A percentile compares a stretch with the other conserved stretches of the same genome.
Conservation (phyloP, 2,329 filamentous ascomycete species). For the Clonostachys chloroleuca region DNA sequence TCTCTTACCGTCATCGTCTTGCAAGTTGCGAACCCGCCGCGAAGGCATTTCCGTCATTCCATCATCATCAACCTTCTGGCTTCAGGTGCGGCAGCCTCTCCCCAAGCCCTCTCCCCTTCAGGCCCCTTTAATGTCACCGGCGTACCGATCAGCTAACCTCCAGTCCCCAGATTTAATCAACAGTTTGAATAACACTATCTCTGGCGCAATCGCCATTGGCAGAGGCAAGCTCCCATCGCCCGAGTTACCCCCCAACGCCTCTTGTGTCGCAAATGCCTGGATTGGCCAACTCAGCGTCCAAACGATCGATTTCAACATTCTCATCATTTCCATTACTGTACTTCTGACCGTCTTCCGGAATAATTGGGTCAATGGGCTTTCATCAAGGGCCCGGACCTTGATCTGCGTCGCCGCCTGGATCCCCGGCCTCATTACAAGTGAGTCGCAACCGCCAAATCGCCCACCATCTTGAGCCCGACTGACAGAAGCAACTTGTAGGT, state of each 20-base stretch:
- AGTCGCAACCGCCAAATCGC: not conserved
- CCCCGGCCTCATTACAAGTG: constrained; percentile 28
- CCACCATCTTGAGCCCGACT: not conserved
- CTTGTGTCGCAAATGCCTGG: constrained; percentile 36
- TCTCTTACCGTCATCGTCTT: constrained; percentile 3
- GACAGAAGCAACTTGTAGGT: not conserved
- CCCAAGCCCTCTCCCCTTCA: not conserved
- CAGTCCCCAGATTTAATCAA: constrained; percentile 29
- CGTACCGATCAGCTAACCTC: no score
- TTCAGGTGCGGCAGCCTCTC: not conserved
- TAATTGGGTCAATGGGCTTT: no score
- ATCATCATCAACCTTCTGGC: constrained; percentile 2
- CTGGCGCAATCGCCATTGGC: constrained; percentile 26
- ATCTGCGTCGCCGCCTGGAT: constrained; percentile 33
- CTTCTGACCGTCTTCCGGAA: constrained; percentile 7
- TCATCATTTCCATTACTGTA: constrained; percentile 36
- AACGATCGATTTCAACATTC: constrained; percentile 33
- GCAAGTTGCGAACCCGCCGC: constrained; percentile 3
- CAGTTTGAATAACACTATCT: constrained; percentile 33
- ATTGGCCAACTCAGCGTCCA: constrained; percentile 39
- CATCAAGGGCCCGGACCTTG: constrained; percentile 11
- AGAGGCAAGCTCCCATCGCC: constrained; percentile 10
- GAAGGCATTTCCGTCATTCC: constrained; percentile 2
- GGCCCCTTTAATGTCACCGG: no score
- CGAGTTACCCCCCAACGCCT: constrained; percentile 10